Evolutionary conservation across 2,329 filamentous ascomycete genomes (phyloP).

Genomic region (Aspergillus jensenii): DNA sequence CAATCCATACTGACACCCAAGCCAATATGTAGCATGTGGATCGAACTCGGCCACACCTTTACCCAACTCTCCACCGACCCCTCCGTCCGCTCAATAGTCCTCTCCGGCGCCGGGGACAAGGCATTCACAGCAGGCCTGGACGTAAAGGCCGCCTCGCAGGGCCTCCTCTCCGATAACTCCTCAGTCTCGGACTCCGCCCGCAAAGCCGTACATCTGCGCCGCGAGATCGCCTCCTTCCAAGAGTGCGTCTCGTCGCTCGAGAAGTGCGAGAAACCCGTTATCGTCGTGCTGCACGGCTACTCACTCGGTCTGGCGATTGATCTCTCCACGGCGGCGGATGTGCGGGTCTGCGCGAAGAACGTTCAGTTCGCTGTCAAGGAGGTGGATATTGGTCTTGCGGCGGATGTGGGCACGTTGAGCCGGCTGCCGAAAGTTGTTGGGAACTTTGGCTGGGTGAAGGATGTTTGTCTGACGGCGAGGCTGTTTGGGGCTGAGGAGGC

Average conservation of each 20-base stretch:
- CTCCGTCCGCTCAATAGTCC: slow-evolving; percentile 71
- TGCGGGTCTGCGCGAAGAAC: slow-evolving; percentile 40
- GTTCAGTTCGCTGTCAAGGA: slow-evolving; percentile 48
- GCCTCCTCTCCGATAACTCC: slow-evolving; percentile 44
- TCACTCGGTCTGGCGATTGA: slow-evolving; percentile 78
- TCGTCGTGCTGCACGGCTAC: slow-evolving; percentile 77
- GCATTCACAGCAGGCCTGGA: slow-evolving; percentile 88
- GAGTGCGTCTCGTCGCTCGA: slow-evolving; percentile 73
- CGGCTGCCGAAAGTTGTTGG: slow-evolving; percentile 50
- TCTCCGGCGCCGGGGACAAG: slow-evolving; percentile 77
- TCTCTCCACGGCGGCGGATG: slow-evolving; percentile 43
- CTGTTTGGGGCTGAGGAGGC: slow-evolving; percentile 48
- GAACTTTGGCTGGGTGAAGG: slow-evolving; percentile 49
- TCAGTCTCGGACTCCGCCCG: slow-evolving; percentile 56
- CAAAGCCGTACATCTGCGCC: neutral
- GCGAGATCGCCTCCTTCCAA: slow-evolving; percentile 56
- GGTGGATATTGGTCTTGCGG: slow-evolving; percentile 51
- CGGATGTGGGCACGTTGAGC: slow-evolving; percentile 49
- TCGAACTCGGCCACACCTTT: slow-evolving; percentile 74
- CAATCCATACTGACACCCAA: neutral
- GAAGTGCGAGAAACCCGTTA: slow-evolving; percentile 87
- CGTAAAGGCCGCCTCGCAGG: slow-evolving; percentile 66
- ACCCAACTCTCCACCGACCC: slow-evolving; percentile 68
- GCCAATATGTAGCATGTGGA: slow-evolving; percentile 68
- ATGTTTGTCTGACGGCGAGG: slow-evolving; percentile 46